Evolutionary conservation across 768 basidiomycete genomes (phyloP).

Genomic region (Collybiopsis luxurians): DNA sequence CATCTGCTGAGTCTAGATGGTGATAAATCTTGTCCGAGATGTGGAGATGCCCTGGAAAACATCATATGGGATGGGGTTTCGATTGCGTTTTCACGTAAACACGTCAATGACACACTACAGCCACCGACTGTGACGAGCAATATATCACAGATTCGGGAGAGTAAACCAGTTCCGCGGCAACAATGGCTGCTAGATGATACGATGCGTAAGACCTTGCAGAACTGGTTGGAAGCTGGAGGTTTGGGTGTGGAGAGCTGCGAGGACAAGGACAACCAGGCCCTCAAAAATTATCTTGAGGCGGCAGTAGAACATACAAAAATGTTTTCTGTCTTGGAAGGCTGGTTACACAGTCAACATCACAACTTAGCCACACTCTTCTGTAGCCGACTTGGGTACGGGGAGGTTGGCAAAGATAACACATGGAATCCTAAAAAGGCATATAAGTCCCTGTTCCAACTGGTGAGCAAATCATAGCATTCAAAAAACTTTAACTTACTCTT

Average conservation of each 20-base stretch:
- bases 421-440: not conserved
- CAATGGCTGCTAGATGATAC: not conserved
- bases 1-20: not conserved
- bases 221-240: not conserved
- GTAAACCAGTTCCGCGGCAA: not conserved
- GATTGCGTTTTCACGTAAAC: no score
- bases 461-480: not conserved
- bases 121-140: no score
- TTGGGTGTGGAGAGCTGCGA: no score
- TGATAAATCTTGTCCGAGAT: no score
- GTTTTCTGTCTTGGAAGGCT: not conserved
- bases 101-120: no score
- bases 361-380: no score
- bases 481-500: not conserved
- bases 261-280: no score
- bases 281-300: not conserved
- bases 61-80: no score
- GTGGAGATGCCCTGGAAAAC: no score
- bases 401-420: not conserved
- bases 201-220: not conserved
- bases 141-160: not conserved
- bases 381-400: no score
- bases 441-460: not conserved
- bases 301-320: not conserved
- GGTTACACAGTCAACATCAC: no score